phyloP scores from a whole-genome alignment of 2,329 filamentous ascomycete species.

The Colletotrichum shisoi region DNA sequence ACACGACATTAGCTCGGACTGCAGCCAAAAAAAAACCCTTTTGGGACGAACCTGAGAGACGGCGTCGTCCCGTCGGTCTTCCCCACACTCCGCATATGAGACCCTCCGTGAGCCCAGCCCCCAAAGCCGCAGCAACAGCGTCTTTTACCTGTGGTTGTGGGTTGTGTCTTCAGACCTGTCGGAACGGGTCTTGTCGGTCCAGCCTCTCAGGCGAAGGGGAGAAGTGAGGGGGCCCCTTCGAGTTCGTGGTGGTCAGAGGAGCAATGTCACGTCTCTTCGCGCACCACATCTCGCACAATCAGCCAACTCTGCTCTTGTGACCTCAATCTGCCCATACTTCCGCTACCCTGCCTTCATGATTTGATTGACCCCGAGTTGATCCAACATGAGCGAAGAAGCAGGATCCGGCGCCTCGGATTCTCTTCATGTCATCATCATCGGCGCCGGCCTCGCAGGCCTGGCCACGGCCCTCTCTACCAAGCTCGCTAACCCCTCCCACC shows the following conservation, averaged over 20 bases:
- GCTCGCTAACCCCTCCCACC: conserved; percentile 34
- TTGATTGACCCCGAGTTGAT: not conserved
- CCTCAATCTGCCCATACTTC: not conserved
- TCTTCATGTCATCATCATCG: conserved; percentile 35
- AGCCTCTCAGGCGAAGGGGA: not conserved
- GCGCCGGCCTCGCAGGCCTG: conserved; percentile 35
- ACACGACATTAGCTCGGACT: conserved; percentile 20
- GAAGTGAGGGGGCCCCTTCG: not conserved
- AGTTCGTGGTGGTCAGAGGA: conserved; percentile 1
- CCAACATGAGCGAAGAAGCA: conserved; percentile 7
- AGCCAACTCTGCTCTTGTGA: not conserved
- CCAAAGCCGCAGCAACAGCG: conserved; percentile 11
- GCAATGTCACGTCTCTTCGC: not conserved
- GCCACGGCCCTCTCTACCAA: conserved; percentile 34
- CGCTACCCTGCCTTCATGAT: not conserved
- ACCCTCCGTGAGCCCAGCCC: conserved; percentile 21
- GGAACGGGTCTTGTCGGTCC: not conserved
- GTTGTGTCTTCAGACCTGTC: not conserved
- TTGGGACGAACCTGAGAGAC: conserved; percentile 35
- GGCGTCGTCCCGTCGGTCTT: conserved; percentile 34
- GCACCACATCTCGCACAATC: not conserved
- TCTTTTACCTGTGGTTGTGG: not conserved
- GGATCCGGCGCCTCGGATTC: conserved; percentile 1
- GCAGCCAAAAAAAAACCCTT: conserved; percentile 1
- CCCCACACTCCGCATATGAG: conserved; percentile 33